Base-by-base conservation (phyloP, 2,329 filamentous ascomycete species). In the Fusarium sp. region DNA sequence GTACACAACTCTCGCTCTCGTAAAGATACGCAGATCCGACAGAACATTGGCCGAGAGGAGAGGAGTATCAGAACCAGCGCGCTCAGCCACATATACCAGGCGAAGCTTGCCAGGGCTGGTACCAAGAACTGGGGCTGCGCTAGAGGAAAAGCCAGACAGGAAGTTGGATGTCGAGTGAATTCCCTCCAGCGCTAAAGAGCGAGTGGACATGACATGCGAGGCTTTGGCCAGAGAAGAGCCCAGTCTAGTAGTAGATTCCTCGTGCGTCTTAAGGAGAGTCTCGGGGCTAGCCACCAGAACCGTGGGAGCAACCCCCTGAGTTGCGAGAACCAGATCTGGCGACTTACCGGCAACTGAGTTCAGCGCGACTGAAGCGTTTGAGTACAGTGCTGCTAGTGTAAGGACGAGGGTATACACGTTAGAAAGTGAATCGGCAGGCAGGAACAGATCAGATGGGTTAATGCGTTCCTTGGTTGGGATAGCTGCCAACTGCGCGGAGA, bases 301-400 rank as follows among this genome's bases (percentile, higher is more conserved):
- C 5, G 93, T 97, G 1, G 94, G 94, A 1, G 90, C 85, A 35
- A 96, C 80, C 42, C 88, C 87, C 56, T 87, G 84, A 19, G 90
- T 90, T 19, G 92, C 92, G 19, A 93, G 77, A 15, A 82, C 79
- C 33, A 98, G 82, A 71, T 95, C 87, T 11, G 90, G 82, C 10
- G 85, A 85, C 32, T 85, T 83, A 7, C 90, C 90, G 14, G 93
- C 90, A 23, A 96, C 93, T 0, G 93, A 95, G 77, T 92, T 98
- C 70, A 99, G 84, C 23, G 93, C 92, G 17, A 99, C 78, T 0
- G 92, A 95, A 15, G 92, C 84, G 72, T 96, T 95, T 19, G 87
- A 89, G 76, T 88, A 96, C 9, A 99, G 83, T 0, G 93, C 93
- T 1, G 89, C 87, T 53, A 99, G 82, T 1, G 92, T 92, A 57